These are phyloP conservation scores for Paxillus rubicundulus DNA, from an alignment of 768 basidiomycete species.

Conservation along the genomic window DNA sequence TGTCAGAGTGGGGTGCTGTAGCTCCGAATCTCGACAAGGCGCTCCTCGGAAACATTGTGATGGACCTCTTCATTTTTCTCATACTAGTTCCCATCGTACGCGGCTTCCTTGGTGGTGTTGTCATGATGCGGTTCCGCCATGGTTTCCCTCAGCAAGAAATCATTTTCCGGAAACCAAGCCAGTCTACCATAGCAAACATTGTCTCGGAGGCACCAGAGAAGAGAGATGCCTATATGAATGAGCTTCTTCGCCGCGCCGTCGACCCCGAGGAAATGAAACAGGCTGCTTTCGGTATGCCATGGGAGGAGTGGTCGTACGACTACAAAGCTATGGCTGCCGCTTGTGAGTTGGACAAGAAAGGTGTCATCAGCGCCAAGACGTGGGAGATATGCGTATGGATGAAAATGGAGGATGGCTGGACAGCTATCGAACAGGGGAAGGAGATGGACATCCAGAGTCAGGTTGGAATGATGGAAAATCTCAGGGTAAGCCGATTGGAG, in stretches of 20 bases:
- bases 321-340: conserved; percentile 29
- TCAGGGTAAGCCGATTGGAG: conserved; percentile 20
- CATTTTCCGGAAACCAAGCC: conserved; percentile 30
- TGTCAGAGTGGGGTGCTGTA: conserved; percentile 8
- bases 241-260: conserved; percentile 26
- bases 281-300: conserved; percentile 25
- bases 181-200: conserved; percentile 25
- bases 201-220: conserved; percentile 24
- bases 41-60: conserved; percentile 22
- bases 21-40: conserved; percentile 14
- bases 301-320: conserved; percentile 34
- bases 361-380: conserved; percentile 17
- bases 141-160: conserved; percentile 30
- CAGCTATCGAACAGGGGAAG: conserved; percentile 27
- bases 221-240: conserved; percentile 23
- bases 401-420: conserved; percentile 28
- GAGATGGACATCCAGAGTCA: conserved; percentile 19
- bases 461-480: conserved; percentile 28
- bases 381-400: conserved; percentile 36
- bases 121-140: conserved; percentile 22
- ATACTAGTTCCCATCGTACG: conserved; percentile 24
- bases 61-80: conserved; percentile 28
- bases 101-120: conserved; percentile 19
- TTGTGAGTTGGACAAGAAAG: conserved; percentile 18
- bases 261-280: conserved; percentile 30